Evolutionary conservation across 2,329 filamentous ascomycete genomes (phyloP).

Genomic region (Phaeosphaeria sp.): DNA sequence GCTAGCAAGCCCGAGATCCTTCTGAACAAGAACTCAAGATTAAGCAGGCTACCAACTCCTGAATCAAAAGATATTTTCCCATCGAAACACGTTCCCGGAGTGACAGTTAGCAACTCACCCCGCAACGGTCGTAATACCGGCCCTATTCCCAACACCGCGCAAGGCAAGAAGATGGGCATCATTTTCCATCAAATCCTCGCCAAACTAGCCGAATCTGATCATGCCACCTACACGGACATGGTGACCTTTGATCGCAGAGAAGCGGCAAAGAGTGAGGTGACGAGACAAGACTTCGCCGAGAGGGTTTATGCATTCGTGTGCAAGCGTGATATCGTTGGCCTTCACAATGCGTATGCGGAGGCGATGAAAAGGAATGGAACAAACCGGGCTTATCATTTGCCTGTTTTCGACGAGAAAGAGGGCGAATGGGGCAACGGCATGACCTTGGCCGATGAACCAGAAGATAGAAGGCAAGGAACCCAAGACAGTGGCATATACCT

Average conservation of each 20-base stretch:
- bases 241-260: neutral
- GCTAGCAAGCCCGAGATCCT: too few species aligned
- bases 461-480: neutral
- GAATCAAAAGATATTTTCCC: neutral
- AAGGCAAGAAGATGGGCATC: neutral
- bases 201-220: neutral
- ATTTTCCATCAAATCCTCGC: neutral
- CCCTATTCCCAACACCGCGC: neutral
- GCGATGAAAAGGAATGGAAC: neutral
- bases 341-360: constrained; percentile 6
- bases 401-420: neutral
- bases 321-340: neutral
- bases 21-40: neutral
- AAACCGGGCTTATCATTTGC: constrained; percentile 6
- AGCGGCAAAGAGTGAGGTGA: neutral
- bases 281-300: neutral
- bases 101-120: neutral
- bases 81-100: neutral
- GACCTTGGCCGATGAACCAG: too few species aligned
- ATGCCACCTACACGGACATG: neutral
- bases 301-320: constrained; percentile 1
- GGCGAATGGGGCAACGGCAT: neutral
- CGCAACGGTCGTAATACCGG: neutral
- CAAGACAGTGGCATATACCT: neutral
- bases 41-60: neutral